Percentiles rank a stretch among this genome's conserved stretches.
Evolutionary conservation across 148 eudicot genomes (phyloP).

Genomic region (Dianthus caryophyllus): DNA sequence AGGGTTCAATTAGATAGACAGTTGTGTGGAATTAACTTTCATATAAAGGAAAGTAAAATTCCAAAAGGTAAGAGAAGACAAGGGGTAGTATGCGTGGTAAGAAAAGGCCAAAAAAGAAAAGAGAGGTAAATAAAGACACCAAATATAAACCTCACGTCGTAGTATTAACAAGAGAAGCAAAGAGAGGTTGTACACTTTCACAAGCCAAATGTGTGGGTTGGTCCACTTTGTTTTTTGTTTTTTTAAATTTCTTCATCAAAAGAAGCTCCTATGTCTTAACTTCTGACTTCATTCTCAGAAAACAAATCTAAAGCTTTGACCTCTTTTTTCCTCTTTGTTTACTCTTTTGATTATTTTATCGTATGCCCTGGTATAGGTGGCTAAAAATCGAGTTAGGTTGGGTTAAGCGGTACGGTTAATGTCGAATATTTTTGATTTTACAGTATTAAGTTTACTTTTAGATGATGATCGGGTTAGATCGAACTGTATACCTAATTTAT

Average conservation of each 20-base stretch:
- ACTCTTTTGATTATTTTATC: too few species aligned
- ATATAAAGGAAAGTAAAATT: neutral
- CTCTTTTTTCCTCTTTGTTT: conserved; percentile 2
- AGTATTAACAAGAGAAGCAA: neutral
- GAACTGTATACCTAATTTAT: too few species aligned
- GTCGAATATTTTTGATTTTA: too few species aligned
- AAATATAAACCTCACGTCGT: neutral
- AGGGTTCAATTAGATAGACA: too few species aligned
- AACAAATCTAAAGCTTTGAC: conserved; percentile 22
- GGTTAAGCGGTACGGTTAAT: too few species aligned
- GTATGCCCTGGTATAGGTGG: too few species aligned
- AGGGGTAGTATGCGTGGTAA: conserved; percentile 18
- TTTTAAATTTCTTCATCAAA: conserved; percentile 22
- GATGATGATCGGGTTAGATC: too few species aligned
- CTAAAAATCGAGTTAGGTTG: too few species aligned
- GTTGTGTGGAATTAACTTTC: too few species aligned
- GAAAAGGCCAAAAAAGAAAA: conserved; percentile 27
- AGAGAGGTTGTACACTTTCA: conserved; percentile 21
- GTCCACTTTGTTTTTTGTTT: too few species aligned
- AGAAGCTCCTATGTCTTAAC: conserved; percentile 10
- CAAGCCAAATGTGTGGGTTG: conserved; percentile 27
- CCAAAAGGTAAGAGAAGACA: conserved; percentile 9
- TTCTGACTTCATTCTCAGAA: neutral
- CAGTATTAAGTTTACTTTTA: too few species aligned
- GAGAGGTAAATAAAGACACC: conserved; percentile 14